These are phyloP conservation scores for Cicer pinnatifidum DNA, from an alignment of 306 rosid genomes.

Conservation along the genomic window DNA sequence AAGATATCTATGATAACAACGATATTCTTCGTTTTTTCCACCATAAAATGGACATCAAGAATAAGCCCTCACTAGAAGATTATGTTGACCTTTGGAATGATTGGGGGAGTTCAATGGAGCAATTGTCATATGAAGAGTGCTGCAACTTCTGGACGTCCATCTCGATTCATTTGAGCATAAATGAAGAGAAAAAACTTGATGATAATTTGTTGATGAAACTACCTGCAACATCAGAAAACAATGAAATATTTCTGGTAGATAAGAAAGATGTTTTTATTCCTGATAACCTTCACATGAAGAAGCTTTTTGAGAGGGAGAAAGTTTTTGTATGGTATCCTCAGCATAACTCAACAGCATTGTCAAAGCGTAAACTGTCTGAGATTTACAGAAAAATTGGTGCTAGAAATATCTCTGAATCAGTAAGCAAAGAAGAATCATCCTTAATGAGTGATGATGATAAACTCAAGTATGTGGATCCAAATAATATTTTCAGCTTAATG, in stretches of 20 bases:
- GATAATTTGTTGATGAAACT: slow-evolving; percentile 58
- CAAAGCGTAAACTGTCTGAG: slow-evolving; percentile 49
- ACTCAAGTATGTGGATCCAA: slow-evolving; percentile 41
- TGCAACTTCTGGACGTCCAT: slow-evolving; percentile 68
- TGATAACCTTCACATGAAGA: slow-evolving; percentile 70
- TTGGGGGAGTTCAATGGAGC: slow-evolving; percentile 60
- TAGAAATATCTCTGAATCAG: slow-evolving; percentile 59
- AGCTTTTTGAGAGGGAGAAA: slow-evolving; percentile 54
- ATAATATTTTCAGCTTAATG: slow-evolving; percentile 43
- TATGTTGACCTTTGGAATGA: slow-evolving; percentile 66
- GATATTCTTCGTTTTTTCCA: slow-evolving; percentile 55
- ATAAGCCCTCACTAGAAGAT: slow-evolving; percentile 58
- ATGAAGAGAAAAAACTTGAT: slow-evolving; percentile 42
- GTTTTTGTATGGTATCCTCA: slow-evolving; percentile 77
- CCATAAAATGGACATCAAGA: slow-evolving; percentile 47
- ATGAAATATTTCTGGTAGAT: slow-evolving; percentile 50
- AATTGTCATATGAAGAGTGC: slow-evolving; percentile 54
- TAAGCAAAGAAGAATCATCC: slow-evolving; percentile 50
- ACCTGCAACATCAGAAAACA: slow-evolving; percentile 52
- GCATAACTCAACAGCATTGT: slow-evolving; percentile 42
- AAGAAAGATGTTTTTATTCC: slow-evolving; percentile 63
- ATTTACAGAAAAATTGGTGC: slow-evolving; percentile 65
- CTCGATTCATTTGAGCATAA: slow-evolving; percentile 45
- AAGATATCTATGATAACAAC: slow-evolving; percentile 42
- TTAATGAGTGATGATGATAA: slow-evolving; percentile 26